These are phyloP conservation scores for Podila horticola DNA, from an alignment of 192 early-diverging fungal species.

Conservation along the genomic window DNA sequence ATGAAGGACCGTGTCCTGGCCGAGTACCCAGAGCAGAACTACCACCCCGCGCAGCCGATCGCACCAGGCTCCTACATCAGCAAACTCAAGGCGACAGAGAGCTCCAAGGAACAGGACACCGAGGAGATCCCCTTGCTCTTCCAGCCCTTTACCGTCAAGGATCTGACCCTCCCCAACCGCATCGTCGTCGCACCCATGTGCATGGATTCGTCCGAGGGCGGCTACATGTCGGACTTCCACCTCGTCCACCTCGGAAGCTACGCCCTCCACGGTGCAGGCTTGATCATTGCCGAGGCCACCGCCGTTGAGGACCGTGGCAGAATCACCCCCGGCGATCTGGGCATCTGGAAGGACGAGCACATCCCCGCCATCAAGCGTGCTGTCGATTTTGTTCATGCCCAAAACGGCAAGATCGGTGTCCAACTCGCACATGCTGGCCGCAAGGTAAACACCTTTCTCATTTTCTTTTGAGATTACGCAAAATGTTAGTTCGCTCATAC, in stretches of 20 bases:
- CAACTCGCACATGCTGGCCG: slow-evolving; percentile 88
- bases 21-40: background rate
- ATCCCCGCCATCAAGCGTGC: slow-evolving; percentile 64
- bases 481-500: background rate
- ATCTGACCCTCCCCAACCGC: slow-evolving; percentile 77
- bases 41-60: background rate
- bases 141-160: slow-evolving; percentile 71
- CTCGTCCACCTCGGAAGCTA: slow-evolving; percentile 69
- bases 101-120: background rate
- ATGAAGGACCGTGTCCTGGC: background rate
- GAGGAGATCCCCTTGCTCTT: slow-evolving; percentile 56
- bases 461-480: background rate
- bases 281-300: slow-evolving; percentile 82
- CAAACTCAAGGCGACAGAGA: slow-evolving; percentile 1
- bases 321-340: slow-evolving; percentile 78
- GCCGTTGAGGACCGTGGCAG: slow-evolving; percentile 79
- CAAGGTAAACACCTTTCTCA: slow-evolving; percentile 54
- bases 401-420: slow-evolving; percentile 69
- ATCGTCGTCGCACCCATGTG: slow-evolving; percentile 86
- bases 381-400: slow-evolving; percentile 67
- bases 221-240: slow-evolving; percentile 70
- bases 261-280: slow-evolving; percentile 81
- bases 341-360: slow-evolving; percentile 86
- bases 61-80: slow-evolving; percentile 11
- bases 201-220: slow-evolving; percentile 73